phyloP scores from a whole-genome alignment of 495 filamentous ascomycete species.

The Rhypophila decipiens region DNA sequence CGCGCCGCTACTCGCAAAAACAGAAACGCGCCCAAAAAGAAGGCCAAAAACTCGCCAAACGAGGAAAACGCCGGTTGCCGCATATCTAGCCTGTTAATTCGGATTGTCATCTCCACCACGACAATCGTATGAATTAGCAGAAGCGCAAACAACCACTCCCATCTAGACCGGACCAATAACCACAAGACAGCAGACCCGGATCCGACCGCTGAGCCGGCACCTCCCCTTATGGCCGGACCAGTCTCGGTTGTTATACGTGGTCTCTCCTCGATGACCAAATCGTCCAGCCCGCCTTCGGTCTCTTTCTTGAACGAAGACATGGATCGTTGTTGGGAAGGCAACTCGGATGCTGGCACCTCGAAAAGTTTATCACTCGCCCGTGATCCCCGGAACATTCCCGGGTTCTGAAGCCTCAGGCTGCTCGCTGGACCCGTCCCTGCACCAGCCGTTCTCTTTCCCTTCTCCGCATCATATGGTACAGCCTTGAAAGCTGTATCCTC shows the following conservation, averaged over 20 bases:
- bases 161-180: neutral
- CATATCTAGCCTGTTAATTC: conserved; percentile 11
- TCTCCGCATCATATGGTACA: conserved; percentile 7
- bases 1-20: conserved; percentile 2
- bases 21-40: conserved; percentile 6
- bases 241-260: neutral
- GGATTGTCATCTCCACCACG: conserved; percentile 12
- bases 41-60: conserved; percentile 9
- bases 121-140: conserved; percentile 5
- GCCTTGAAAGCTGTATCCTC: neutral
- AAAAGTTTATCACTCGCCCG: conserved; percentile 4
- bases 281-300: neutral
- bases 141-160: conserved; percentile 1
- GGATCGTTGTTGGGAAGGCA: too few species aligned
- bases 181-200: neutral
- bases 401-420: neutral
- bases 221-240: neutral
- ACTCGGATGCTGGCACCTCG: neutral
- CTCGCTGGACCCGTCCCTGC: neutral
- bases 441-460: conserved; percentile 7
- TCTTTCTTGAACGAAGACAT: too few species aligned
- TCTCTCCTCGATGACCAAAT: neutral
- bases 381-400: neutral
- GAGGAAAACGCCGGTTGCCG: conserved; percentile 4
- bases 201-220: neutral